A percentile compares a stretch with the other conserved stretches of the same genome.
These are phyloP conservation scores for Colletotrichum paranaense DNA, from an alignment of 2,329 filamentous ascomycete genomes.

Conservation along the genomic window DNA sequence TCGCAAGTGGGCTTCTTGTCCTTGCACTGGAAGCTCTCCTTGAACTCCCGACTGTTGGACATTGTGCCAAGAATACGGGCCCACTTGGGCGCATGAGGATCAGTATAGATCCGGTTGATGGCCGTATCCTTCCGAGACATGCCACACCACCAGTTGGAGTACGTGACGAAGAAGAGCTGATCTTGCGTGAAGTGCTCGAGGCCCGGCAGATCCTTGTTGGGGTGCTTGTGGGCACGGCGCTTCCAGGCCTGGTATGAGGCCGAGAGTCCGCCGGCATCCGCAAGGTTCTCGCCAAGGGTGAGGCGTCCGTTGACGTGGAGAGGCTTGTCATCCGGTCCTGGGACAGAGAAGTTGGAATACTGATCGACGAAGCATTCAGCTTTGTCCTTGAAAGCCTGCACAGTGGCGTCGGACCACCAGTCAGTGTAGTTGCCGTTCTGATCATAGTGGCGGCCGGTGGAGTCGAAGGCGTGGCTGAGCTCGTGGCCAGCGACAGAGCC, in stretches of 20 bases:
- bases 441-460: constrained; percentile 72
- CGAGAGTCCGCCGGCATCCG: constrained; percentile 74
- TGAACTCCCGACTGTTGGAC: constrained; percentile 75
- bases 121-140: constrained; percentile 70
- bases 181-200: constrained; percentile 72
- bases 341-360: constrained; percentile 70
- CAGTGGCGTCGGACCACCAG: constrained; percentile 74
- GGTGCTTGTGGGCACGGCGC: constrained; percentile 62
- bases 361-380: constrained; percentile 77
- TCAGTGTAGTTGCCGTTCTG: constrained; percentile 72
- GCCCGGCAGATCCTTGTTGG: constrained; percentile 67
- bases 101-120: constrained; percentile 67
- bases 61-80: constrained; percentile 72
- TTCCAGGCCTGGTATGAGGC: constrained; percentile 75
- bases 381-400: constrained; percentile 67
- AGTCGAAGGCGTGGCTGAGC: constrained; percentile 78
- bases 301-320: constrained; percentile 72
- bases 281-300: constrained; percentile 78
- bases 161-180: constrained; percentile 77
- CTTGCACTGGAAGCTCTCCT: constrained; percentile 74
- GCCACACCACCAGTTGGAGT: constrained; percentile 74
- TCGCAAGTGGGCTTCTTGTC: constrained; percentile 54
- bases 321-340: constrained; percentile 64
- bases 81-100: constrained; percentile 74
- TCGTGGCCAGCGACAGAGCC: constrained; percentile 76